Evolutionary conservation across 1,284 basidiomycete genomes (phyloP), one percentile per base, ranked within the genome.

Genomic region (Cutaneotrichosporon sp.): DNA sequence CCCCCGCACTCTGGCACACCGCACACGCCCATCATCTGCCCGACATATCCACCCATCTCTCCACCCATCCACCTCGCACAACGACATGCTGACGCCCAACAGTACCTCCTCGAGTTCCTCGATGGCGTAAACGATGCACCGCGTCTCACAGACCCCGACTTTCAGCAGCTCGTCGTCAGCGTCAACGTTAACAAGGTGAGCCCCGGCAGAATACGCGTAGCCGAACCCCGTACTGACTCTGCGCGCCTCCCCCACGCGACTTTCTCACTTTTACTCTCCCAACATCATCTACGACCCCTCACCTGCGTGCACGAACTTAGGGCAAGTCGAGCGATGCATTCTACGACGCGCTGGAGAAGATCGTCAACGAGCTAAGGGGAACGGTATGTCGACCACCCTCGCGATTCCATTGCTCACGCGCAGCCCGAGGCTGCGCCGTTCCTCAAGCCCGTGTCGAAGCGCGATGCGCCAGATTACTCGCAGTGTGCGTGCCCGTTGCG

Each of bases 401-500:
- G 16, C 43, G 18, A 4, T 43, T 18, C 25, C 50, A 54, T 14
- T 13, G 34, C 31, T 54, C 18, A 54, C 29, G 25, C 54, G 10
- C 88, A 92, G 81, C 89, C 86, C 67, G 92, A 95, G 79, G 89
- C 92, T 14, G 87, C 89, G 70, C 87, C 92, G 5, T 97, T 97
- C 75, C 83, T 93, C 65, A 92, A 89, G 77, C 92, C 91, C 6
- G 94, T 97, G 1, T 86, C 90, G 4, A 92, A 86, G 80, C 82
- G 87, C 52, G 92, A 95, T 72, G 89, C 89, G 25, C 90, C 91
- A 54, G 92, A 95, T 79, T 97, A 97, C 74, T 88, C 91, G 79
- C 88, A 91, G 62, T 85, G 92, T 92, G 43, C 33, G 80, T 75
- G n/a, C 38, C 18, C 38, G n/a, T 1, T 9, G 16, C 18, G 18